A percentile compares a stretch with the other conserved stretches of the same genome.
Evolutionary conservation across 2,329 filamentous ascomycete genomes (phyloP).

Genomic region (Paecilomyces fulvus): DNA sequence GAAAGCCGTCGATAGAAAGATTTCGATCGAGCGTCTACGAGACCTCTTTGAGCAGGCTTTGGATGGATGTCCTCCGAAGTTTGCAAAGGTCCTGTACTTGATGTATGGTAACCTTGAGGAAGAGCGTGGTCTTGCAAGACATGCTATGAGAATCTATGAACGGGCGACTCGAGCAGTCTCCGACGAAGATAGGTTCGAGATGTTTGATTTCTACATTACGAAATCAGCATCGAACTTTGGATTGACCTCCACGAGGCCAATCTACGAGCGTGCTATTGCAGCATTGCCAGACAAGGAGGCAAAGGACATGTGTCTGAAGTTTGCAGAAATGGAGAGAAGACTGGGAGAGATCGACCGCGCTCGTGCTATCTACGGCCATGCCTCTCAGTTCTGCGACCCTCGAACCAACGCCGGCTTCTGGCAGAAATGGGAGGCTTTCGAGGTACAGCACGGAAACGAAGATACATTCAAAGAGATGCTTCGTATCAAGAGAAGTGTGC

Average conservation of each 20-base stretch:
- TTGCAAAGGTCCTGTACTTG: constrained; percentile 89
- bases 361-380: constrained; percentile 90
- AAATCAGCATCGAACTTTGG: constrained; percentile 98
- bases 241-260: constrained; percentile 83
- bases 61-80: constrained; percentile 88
- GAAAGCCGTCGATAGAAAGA: constrained; percentile 93
- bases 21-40: constrained; percentile 84
- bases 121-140: constrained; percentile 83
- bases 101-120: constrained; percentile 99
- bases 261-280: constrained; percentile 92
- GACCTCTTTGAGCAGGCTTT: constrained; percentile 97
- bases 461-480: constrained; percentile 99
- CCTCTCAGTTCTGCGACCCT: constrained; percentile 94
- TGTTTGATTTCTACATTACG: constrained; percentile 99
- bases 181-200: constrained; percentile 88
- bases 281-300: constrained; percentile 90
- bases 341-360: constrained; percentile 92
- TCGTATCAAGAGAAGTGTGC: constrained; percentile 91
- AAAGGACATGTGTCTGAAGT: constrained; percentile 97
- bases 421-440: constrained; percentile 94
- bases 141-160: constrained; percentile 99
- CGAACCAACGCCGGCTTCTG: constrained; percentile 84
- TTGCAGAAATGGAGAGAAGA: constrained; percentile 90
- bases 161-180: constrained; percentile 88
- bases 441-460: constrained; percentile 96